Conservation (phyloP, 1,284 basidiomycete species). For the Sparassis latifolia region DNA sequence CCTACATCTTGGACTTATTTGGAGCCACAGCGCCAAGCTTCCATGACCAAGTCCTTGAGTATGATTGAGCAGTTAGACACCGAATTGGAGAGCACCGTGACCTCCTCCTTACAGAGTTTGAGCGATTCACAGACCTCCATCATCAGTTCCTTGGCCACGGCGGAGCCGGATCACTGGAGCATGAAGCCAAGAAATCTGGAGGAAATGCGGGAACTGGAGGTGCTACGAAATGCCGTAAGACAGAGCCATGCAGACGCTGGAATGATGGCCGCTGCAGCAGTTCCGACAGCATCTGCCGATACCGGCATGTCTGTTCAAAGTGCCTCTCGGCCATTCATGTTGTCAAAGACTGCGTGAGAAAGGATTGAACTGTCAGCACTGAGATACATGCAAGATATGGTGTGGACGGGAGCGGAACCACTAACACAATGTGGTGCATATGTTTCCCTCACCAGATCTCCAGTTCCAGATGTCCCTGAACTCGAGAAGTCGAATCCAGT, state of each 20-base stretch:
- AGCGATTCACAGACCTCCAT: neutral
- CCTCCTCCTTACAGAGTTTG: slow-evolving; percentile 1
- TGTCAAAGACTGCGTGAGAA: neutral
- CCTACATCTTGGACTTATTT: slow-evolving; percentile 1
- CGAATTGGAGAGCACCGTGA: neutral
- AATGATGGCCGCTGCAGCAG: neutral
- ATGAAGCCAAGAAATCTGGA: neutral
- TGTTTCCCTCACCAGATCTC: neutral
- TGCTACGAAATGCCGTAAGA: neutral
- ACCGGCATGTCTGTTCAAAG: neutral
- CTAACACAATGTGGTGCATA: neutral
- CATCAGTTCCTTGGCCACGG: neutral
- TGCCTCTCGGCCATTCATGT: neutral
- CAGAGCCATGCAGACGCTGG: neutral
- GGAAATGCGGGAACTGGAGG: neutral
- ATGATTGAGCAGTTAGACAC: neutral
- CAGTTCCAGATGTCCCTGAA: slow-evolving; percentile 8
- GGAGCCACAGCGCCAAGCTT: neutral
- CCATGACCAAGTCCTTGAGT: neutral
- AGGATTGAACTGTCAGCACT: neutral
- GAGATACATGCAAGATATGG: neutral
- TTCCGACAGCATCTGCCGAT: neutral
- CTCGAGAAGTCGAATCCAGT: slow-evolving; percentile 1
- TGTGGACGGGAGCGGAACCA: neutral
- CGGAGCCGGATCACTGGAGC: neutral